Conservation (phyloP, 2,329 filamentous ascomycete species). For the Fusarium pseudocircinatum region DNA sequence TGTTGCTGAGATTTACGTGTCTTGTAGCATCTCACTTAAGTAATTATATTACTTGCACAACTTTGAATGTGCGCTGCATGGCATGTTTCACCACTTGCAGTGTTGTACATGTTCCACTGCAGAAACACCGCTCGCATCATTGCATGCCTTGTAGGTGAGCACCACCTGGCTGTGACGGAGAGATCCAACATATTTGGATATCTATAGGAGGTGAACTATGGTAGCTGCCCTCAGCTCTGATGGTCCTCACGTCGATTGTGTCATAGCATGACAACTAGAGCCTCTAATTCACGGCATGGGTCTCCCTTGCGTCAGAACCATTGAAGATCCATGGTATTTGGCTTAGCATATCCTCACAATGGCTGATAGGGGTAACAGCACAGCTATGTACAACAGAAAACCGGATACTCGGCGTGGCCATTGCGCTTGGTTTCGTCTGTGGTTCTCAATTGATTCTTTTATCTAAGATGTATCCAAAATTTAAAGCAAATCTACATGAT, state of each 20-base stretch:
- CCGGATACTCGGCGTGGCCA: background rate
- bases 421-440: background rate
- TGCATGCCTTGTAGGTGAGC: background rate
- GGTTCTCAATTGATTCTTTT: slow-evolving; percentile 14
- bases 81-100: slow-evolving; percentile 35
- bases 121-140: slow-evolving; percentile 16
- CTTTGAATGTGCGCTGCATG: slow-evolving; percentile 27
- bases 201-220: background rate
- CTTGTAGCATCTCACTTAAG: background rate
- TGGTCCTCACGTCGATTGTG: background rate
- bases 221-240: background rate
- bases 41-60: slow-evolving; percentile 14
- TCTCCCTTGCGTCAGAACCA: background rate
- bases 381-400: background rate
- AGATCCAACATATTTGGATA: background rate
- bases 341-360: background rate
- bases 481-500: slow-evolving; percentile 34
- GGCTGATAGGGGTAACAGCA: background rate
- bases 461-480: slow-evolving; percentile 40
- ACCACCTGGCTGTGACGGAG: background rate
- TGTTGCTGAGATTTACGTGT: background rate
- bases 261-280: background rate
- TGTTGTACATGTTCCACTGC: background rate
- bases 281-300: background rate
- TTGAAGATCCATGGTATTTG: background rate